phyloP scores from a whole-genome alignment of 306 rosid genomes.

The Pterocarpus macrocarpus region DNA sequence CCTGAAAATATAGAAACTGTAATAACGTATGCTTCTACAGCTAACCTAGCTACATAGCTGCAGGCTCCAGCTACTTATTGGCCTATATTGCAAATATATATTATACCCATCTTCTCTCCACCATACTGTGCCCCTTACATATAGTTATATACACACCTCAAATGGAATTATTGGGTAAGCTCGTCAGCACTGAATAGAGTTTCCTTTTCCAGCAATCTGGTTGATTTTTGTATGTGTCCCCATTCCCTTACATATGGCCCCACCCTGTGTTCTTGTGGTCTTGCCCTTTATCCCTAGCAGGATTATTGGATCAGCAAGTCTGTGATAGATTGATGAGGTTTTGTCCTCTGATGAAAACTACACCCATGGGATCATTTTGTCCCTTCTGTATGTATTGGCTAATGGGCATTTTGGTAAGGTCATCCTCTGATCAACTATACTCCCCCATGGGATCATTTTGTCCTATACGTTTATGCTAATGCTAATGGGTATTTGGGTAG shows the following conservation, averaged over 20 bases:
- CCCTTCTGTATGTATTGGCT: constrained; percentile 19
- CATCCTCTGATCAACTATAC: constrained; percentile 14
- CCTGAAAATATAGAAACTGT: constrained; percentile 43
- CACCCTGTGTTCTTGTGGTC: constrained; percentile 54
- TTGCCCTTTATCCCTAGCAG: constrained; percentile 43
- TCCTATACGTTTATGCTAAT: constrained; percentile 19
- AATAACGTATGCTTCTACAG: constrained; percentile 45
- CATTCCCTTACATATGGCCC: constrained; percentile 59
- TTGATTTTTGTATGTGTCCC: constrained; percentile 51
- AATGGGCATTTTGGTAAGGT: constrained; percentile 30
- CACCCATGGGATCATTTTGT: constrained; percentile 40
- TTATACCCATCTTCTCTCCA: background rate
- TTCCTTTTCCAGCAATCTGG: constrained; percentile 51
- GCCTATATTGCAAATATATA: constrained; percentile 5
- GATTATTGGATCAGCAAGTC: constrained; percentile 35
- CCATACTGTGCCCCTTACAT: constrained; percentile 41
- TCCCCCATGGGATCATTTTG: constrained; percentile 30
- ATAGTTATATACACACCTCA: constrained; percentile 28
- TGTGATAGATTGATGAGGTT: constrained; percentile 41
- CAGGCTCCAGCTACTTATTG: constrained; percentile 33
- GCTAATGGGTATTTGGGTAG: background rate
- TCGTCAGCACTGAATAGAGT: constrained; percentile 42
- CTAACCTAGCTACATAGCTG: constrained; percentile 41
- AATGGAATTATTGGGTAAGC: constrained; percentile 59
- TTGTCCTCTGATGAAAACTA: constrained; percentile 39